Base-by-base conservation (phyloP, 2,329 filamentous ascomycete species). In the Penicillium sp. region DNA sequence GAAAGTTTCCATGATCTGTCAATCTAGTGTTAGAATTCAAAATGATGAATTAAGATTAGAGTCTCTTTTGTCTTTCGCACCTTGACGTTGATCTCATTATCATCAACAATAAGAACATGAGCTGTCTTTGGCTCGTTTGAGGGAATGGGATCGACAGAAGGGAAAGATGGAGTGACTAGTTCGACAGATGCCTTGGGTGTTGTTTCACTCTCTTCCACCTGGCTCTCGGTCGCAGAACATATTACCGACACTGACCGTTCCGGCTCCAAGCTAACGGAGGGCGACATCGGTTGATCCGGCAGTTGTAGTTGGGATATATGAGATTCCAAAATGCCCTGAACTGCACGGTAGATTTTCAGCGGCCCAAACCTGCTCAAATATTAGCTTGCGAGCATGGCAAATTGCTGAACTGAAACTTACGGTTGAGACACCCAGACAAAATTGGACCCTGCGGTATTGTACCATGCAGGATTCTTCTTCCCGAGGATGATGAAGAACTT, bases 11-110 rank as follows among this genome's bases (percentile, higher is more conserved):
- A 78, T 58, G 3, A 78, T 71, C 60, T 72, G 14, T 19, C 23
- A 4, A 11, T 11, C 11, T n/a, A 39, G 27, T 10, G 7, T 26
- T 47, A 23, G 43, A 13, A 19, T 11, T 35, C 19, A 50, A 50
- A 26, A 27, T n/a, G 19, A 13, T 21, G 3, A 16, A 19, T 42
- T 10, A n/a, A 16, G 5, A 33, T 33, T 33, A 14, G 16, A 9
- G 14, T 19, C 10, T 27, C 56, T 26, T 25, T 26, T n/a, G n/a
- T 9, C 11, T 2, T 4, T 39, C 56, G 27, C 39, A 70, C 69
- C 61, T 70, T 71, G 1, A 77, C 61, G 33, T 78, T 78, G 50
- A 78, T 76, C 3, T 73, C 69, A 50, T 78, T 78, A 55, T 78
- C 76, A 53, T 78, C 76, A 1, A 78, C 76, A 13, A 78, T 66